Base-by-base conservation (phyloP, 176 grass and related monocot species). In the Oryza australiensis region DNA sequence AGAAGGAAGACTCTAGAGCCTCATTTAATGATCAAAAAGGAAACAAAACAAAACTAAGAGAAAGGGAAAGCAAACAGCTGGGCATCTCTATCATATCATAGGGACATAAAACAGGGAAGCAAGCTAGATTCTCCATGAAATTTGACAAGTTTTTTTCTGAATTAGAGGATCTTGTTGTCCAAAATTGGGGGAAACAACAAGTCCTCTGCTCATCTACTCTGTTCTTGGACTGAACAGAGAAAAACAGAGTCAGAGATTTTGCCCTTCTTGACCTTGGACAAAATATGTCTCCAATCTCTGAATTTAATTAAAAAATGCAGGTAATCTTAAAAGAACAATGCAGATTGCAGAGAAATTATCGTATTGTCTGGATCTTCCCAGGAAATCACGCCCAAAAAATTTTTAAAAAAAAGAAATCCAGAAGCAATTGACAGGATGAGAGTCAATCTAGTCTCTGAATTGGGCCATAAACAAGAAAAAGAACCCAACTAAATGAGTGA, bases 41-140 rank as follows among this genome's bases (percentile, higher is more conserved):
- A 32, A 37, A 37, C 1, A 37, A 29, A 57, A 59, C 30, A 86
- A 82, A 72, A 18, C n/a, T 23, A 29, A 66, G 27, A 66, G 16
- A 49, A 40, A 49, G 24, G 68, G 12, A 12, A 71, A 72, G 70
- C 15, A 7, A 55, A 66, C 20, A 67, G 43, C 3, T 65, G 22
- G 55, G 65, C 57, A 43, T 76, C 55, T 72, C 71, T 81, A 16
- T 76, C 87, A 63, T 3, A 23, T 59, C 53, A 60, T 60, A 51
- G 38, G 55, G 42, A 1, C 8, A 49, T 41, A 57, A 83, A 83
- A 74, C 60, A 26, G 75, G n/a, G 57, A 75, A 32, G 64, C 76
- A 81, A 76, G 41, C 64, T 66, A 81, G 66, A 86, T 86, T 78
- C 78, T 69, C 80, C 53, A 45, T 49, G 45, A 72, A 38, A 15